Conservation (phyloP, 78 protist genomes). For the Neovahlkampfia damariscottae region DNA sequence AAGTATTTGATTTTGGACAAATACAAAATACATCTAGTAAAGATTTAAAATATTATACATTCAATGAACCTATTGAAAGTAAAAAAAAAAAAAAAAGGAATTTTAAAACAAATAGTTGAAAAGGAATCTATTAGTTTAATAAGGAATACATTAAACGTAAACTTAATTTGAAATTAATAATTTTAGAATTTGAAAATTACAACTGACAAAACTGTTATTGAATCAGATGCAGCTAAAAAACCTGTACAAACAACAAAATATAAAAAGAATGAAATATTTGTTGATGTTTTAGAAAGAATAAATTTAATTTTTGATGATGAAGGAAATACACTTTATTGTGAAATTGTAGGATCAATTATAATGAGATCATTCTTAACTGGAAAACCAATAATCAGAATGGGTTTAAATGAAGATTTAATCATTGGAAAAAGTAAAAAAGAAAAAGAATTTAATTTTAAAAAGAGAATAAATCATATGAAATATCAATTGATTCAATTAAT, state of each 20-base stretch:
- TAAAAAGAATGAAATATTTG: slow-evolving; percentile 48
- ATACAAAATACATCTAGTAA: slow-evolving; percentile 70
- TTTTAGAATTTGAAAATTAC: too few relatives aligned
- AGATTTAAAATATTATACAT: slow-evolving; percentile 49
- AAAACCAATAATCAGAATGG: slow-evolving; percentile 56
- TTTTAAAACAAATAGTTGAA: too few relatives aligned
- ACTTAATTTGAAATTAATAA: too few relatives aligned
- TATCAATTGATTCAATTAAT: slow-evolving; percentile 48
- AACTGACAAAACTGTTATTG: background rate
- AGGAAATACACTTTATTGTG: slow-evolving; percentile 41
- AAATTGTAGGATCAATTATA: slow-evolving; percentile 67
- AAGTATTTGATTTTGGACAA: slow-evolving; percentile 58
- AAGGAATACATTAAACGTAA: too few relatives aligned
- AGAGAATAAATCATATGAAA: too few relatives aligned
- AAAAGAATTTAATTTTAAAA: slow-evolving; percentile 8
- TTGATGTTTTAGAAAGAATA: slow-evolving; percentile 66
- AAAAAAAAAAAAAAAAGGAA: slow-evolving; percentile 13
- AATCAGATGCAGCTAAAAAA: background rate
- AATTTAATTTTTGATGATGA: slow-evolving; percentile 31
- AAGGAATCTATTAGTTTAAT: too few relatives aligned
- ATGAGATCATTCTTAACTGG: slow-evolving; percentile 67
- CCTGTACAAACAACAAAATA: background rate
- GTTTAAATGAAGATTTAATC: slow-evolving; percentile 55
- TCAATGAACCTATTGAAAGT: slow-evolving; percentile 29
- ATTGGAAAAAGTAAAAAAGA: slow-evolving; percentile 15